Evolutionary conservation across 768 basidiomycete species (phyloP).

Genomic region (Tubosaeta brunneosetosa): DNA sequence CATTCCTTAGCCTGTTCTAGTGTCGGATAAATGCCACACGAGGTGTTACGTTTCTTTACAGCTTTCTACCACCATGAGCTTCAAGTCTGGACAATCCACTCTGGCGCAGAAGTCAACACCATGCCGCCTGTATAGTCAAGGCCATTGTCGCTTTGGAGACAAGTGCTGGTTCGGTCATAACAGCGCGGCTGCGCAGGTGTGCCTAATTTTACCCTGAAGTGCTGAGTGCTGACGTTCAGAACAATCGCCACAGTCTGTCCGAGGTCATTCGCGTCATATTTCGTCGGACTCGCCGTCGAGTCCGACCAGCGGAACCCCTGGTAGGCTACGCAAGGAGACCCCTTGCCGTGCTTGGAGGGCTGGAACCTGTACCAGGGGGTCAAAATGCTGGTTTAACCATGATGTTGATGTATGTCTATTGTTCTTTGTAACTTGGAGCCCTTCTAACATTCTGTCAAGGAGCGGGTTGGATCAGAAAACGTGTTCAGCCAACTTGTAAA

Average conservation of each 20-base stretch:
- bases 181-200: constrained; percentile 4
- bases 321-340: constrained; percentile 4
- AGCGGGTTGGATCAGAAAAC: constrained; percentile 21
- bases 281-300: too few relatives aligned
- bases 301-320: not conserved
- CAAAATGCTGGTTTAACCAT: constrained; percentile 34
- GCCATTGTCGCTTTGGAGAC: constrained; percentile 25
- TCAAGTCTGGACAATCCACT: not conserved
- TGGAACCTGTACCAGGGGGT: constrained; percentile 35
- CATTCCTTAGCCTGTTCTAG: too few relatives aligned
- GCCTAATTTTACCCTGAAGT: not conserved
- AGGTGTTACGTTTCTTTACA: too few relatives aligned
- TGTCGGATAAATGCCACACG: too few relatives aligned
- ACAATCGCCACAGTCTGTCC: not conserved
- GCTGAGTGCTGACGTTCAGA: not conserved
- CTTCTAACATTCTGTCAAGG: not conserved
- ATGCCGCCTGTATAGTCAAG: constrained; percentile 23
- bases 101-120: not conserved
- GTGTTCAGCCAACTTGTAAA: constrained; percentile 40
- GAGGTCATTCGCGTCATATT: too few relatives aligned
- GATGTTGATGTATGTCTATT: constrained; percentile 25
- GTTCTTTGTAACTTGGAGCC: not conserved
- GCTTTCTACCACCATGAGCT: constrained; percentile 8
- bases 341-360: constrained; percentile 34
- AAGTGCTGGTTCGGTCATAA: constrained; percentile 24